Evolutionary conservation across 2,329 filamentous ascomycete genomes (phyloP).

Genomic region (Colletotrichum eremochloae): DNA sequence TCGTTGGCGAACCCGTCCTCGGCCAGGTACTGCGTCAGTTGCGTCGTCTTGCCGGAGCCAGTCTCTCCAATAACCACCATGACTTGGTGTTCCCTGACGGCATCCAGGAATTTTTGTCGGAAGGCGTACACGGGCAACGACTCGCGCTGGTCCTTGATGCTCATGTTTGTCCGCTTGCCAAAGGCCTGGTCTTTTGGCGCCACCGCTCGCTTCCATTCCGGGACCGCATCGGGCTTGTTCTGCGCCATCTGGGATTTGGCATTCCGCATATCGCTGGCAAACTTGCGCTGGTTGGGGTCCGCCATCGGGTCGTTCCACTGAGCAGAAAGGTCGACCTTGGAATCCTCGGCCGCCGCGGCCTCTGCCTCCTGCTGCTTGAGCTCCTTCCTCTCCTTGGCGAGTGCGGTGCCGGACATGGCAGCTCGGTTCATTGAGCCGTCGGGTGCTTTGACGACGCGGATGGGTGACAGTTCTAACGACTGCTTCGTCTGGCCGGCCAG

Average conservation of each 20-base stretch:
- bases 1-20: slow-evolving; percentile 90
- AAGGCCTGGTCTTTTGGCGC: slow-evolving; percentile 84
- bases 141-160: slow-evolving; percentile 95
- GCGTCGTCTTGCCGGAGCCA: slow-evolving; percentile 96
- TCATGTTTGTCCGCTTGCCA: slow-evolving; percentile 89
- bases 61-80: slow-evolving; percentile 98
- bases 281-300: slow-evolving; percentile 84
- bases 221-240: slow-evolving; percentile 76
- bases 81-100: slow-evolving; percentile 88
- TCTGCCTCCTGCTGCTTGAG: slow-evolving; percentile 89
- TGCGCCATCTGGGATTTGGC: slow-evolving; percentile 65
- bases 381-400: slow-evolving; percentile 92
- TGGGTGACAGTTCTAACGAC: slow-evolving; percentile 93
- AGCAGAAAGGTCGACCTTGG: slow-evolving; percentile 84
- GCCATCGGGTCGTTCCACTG: slow-evolving; percentile 99
- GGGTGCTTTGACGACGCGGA: slow-evolving; percentile 95
- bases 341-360: slow-evolving; percentile 78
- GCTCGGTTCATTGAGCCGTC: slow-evolving; percentile 98
- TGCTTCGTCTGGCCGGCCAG: slow-evolving; percentile 96
- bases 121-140: slow-evolving; percentile 91
- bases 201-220: slow-evolving; percentile 92
- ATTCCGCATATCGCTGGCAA: slow-evolving; percentile 87
- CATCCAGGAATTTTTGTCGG: slow-evolving; percentile 87
- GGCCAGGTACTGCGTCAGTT: slow-evolving; percentile 93
- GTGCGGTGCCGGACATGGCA: slow-evolving; percentile 89